Base-by-base conservation (phyloP, 805 yeast genomes). In the Ogataea nonfermentans region DNA sequence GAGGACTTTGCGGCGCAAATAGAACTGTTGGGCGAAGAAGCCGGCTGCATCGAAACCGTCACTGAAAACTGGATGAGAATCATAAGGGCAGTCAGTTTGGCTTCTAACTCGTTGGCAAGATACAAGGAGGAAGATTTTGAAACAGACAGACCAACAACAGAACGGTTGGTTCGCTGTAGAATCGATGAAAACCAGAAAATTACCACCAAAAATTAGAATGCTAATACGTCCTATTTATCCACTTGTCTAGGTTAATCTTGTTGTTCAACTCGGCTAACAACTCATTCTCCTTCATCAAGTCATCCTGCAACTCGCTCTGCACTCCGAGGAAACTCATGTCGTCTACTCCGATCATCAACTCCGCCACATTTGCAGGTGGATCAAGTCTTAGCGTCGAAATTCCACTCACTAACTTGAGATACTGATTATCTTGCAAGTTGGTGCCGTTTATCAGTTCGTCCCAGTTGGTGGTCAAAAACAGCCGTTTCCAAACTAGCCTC, bases 11-110 rank as follows among this genome's bases (percentile, higher is more conserved):
- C 71, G n/a, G 58, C 61, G 4, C 73, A 74, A 44, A 54, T 81
- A 7, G 72, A 67, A 13, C 66, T 66, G 11, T 61, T 79, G 60
- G 61, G 69, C 35, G 71, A 72, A 28, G 88, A 88, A 0, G 70
- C 87, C 1, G 78, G 70, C 32, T 73, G 81, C 26, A 80, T 79
- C 6, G 75, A 77, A 2, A 59, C 70, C 4, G 75, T 82, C 2
- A 67, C 84, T 51, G 67, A 76, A 3, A 81, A 79, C 49, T 82
- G 90, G 90, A 71, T 73, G 40, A 76, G 73, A 41, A 79, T 82
- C 13, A 63, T 78, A 13, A 67, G 76, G 42, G 73, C 84, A 3
- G 74, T 81, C 0, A 73, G 82, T 9, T 60, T 83, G 48, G 88
- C 88, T 23, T 67, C 77, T 17, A 52, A 71, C 52, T 71, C 79